phyloP scores from a whole-genome alignment of 495 filamentous ascomycete species.

The Penicillium atrosanguineum region DNA sequence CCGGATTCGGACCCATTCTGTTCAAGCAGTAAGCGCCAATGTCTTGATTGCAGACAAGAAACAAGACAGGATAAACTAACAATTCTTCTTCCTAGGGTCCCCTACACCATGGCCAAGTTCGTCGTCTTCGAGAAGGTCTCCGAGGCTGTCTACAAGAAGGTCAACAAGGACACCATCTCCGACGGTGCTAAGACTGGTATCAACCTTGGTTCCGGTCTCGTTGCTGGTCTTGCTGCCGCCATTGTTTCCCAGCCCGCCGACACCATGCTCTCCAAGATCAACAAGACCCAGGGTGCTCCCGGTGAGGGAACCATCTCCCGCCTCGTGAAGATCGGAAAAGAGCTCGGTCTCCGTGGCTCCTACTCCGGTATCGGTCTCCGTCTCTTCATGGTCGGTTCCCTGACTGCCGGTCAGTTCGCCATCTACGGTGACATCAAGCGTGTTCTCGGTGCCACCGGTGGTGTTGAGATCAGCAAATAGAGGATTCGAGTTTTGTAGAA shows the following conservation, averaged over 20 bases:
- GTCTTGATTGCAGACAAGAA: neutral
- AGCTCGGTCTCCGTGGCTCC: constrained; percentile 85
- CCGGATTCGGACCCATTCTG: constrained; percentile 87
- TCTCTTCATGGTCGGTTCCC: constrained; percentile 58
- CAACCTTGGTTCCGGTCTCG: constrained; percentile 93
- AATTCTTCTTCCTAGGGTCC: constrained; percentile 60
- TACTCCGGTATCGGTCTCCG: constrained; percentile 89
- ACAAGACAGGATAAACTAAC: constrained; percentile 6
- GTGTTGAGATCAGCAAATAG: constrained; percentile 72
- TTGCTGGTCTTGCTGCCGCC: constrained; percentile 97
- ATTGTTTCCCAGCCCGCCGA: constrained; percentile 96
- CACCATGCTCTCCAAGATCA: constrained; percentile 99
- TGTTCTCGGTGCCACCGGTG: constrained; percentile 64
- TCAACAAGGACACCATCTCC: constrained; percentile 77
- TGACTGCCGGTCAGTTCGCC: constrained; percentile 93
- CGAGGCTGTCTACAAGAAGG: constrained; percentile 67
- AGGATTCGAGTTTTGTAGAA: constrained; percentile 20
- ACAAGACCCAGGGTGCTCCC: constrained; percentile 96
- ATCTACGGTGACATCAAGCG: constrained; percentile 75
- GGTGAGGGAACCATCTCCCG: constrained; percentile 91
- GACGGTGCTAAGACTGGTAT: constrained; percentile 74
- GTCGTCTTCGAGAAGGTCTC: constrained; percentile 98
- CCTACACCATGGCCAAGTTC: constrained; percentile 99
- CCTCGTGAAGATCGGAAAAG: constrained; percentile 92
- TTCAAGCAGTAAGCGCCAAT: constrained; percentile 83